Evolutionary conservation across 169 alveolate genomes (phyloP), one percentile per base, ranked within the genome.

Genomic region (Perkinsus olseni): DNA sequence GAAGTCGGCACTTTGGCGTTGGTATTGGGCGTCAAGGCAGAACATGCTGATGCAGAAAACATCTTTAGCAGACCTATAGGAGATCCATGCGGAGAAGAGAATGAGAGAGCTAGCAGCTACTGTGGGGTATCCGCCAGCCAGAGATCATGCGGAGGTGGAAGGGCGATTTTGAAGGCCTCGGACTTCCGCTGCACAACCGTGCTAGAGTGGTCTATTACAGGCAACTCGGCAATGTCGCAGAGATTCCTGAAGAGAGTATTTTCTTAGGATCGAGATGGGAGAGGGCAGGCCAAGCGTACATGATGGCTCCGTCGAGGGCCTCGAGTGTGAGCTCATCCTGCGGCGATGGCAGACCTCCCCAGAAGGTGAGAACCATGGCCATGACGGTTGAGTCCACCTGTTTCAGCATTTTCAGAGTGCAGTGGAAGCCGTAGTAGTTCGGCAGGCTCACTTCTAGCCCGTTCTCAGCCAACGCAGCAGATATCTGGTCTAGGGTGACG

Each of bases 11-110:
- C 98, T 96, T 92, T 98, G 95, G 39, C 97, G 93, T 82, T 97
- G 98, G 94, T 96, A 96, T 93, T 97, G 97, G 74, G 96, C 97
- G 93, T 97, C 98, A 37, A 97, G 96, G 91, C 98, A 97, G 95
- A 96, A 97, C 82, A 97, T 92, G 91, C 96, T 97, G 40, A 97
- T 93, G 92, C 97, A 97, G 95, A 97, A 96, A 0, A 98, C 99
- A 95, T 97, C 97, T 91, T 96, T 95, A 62, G 34, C 82, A 21
- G 82, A 62, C 34, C 82, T 62, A 28, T 3, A 28, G 37, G 17
- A 62, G 13, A 62, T 3, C 82, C 0, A 28, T 62, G 1, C 37
- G 8, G 1, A 13, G 37, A 24, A 62, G 82, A 62, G 34, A 62
- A 13, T 21, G 82, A 62, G 3, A 11, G 11, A 6, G 50, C 13